These are phyloP conservation scores for Tuber magnatum DNA, from an alignment of 495 filamentous ascomycete genomes.

Conservation along the genomic window DNA sequence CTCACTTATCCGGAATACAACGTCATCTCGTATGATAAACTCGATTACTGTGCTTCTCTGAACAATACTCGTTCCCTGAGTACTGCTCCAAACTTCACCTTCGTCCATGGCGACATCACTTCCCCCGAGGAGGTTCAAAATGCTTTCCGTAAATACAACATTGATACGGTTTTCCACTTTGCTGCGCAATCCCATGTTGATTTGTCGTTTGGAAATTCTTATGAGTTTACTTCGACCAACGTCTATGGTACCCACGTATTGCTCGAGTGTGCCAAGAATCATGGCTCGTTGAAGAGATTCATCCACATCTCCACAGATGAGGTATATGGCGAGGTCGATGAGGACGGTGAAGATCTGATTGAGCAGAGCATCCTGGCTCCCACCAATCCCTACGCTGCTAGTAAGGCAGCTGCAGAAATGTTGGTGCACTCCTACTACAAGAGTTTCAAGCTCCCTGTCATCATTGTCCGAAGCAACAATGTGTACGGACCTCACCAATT, in stretches of 20 bases:
- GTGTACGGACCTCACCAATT: conserved; percentile 74
- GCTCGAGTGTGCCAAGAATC: conserved; percentile 58
- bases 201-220: conserved; percentile 63
- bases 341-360: conserved; percentile 54
- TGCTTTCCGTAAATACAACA: conserved; percentile 54
- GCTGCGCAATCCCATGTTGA: conserved; percentile 71
- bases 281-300: conserved; percentile 55
- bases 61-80: conserved; percentile 61
- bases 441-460: conserved; percentile 61
- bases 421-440: conserved; percentile 66
- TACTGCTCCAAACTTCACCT: conserved; percentile 60
- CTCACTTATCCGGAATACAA: conserved; percentile 64
- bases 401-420: conserved; percentile 76
- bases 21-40: conserved; percentile 67
- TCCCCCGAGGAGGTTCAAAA: conserved; percentile 54
- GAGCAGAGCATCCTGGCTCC: conserved; percentile 56
- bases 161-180: conserved; percentile 72
- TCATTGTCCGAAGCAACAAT: conserved; percentile 70
- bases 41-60: conserved; percentile 65
- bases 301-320: conserved; percentile 71
- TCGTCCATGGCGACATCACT: conserved; percentile 64
- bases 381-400: conserved; percentile 70
- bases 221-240: conserved; percentile 62
- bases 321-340: conserved; percentile 66
- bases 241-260: conserved; percentile 67